Percentiles rank a stretch among this genome's conserved stretches.
Conservation (phyloP, 192 early-diverging fungal species). For the Entophlyctis luteolus region DNA sequence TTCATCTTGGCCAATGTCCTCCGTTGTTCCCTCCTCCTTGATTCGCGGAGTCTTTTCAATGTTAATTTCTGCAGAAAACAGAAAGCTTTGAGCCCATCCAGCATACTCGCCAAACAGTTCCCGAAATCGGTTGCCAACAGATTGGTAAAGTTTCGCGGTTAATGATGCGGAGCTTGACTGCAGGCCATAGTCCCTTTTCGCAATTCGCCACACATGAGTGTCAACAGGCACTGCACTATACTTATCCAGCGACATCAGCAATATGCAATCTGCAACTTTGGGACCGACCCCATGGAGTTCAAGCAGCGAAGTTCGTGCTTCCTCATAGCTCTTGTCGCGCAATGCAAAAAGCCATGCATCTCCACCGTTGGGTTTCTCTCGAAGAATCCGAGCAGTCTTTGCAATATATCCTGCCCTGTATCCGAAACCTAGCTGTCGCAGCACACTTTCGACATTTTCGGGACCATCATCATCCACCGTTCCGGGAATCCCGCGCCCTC, state of each 20-base stretch:
- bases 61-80: constrained; percentile 22
- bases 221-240: constrained; percentile 69
- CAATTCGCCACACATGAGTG: constrained; percentile 96
- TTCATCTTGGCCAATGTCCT: too few relatives aligned
- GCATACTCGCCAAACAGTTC: constrained; percentile 67
- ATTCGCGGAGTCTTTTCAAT: too few relatives aligned
- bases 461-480: too few relatives aligned
- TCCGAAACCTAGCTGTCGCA: constrained; percentile 83
- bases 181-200: constrained; percentile 66
- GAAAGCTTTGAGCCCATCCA: constrained; percentile 22
- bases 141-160: constrained; percentile 62
- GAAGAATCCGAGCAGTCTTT: constrained; percentile 58
- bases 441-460: constrained; percentile 53
- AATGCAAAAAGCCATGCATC: constrained; percentile 64
- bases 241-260: constrained; percentile 89
- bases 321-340: constrained; percentile 51
- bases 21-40: too few relatives aligned
- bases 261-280: constrained; percentile 96
- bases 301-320: constrained; percentile 59
- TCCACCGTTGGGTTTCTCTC: constrained; percentile 45
- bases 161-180: constrained; percentile 56
- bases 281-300: constrained; percentile 81
- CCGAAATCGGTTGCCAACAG: constrained; percentile 67
- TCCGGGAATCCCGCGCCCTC: too few relatives aligned
- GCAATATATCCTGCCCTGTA: constrained; percentile 92